Percentiles rank a stretch among this genome's conserved stretches.
Evolutionary conservation across 768 basidiomycete species (phyloP).

Genomic region (Tricholoma matsutake): DNA sequence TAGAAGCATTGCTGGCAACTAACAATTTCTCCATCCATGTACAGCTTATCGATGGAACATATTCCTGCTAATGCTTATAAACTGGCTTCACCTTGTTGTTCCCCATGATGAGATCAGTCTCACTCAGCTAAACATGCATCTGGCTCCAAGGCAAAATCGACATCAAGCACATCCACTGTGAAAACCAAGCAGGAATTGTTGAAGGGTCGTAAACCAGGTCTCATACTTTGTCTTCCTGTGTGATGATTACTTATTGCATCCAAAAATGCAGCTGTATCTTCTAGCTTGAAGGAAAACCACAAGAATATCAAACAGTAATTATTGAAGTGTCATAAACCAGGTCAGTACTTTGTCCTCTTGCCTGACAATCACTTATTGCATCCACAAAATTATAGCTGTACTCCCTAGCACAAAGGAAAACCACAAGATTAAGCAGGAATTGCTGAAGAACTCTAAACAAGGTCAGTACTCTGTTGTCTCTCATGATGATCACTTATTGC

Average conservation of each 20-base stretch:
- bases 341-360: neutral
- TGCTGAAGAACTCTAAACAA: neutral
- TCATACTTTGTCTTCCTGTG: neutral
- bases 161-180: neutral
- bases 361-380: neutral
- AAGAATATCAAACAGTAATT: neutral
- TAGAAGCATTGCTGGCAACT: neutral
- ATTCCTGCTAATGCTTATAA: neutral
- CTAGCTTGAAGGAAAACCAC: neutral
- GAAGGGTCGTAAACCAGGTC: neutral
- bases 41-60: neutral
- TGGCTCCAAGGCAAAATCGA: neutral
- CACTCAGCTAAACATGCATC: neutral
- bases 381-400: neutral
- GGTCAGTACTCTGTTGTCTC: neutral
- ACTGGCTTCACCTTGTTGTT: neutral
- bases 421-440: neutral
- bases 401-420: neutral
- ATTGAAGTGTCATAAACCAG: neutral
- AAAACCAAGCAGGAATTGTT: slow-evolving; percentile 1
- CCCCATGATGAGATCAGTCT: neutral
- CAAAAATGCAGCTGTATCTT: neutral
- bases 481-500: neutral
- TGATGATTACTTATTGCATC: neutral
- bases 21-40: neutral